Base-by-base conservation (phyloP, 768 basidiomycete genomes). In the Peribolospora baueri region DNA sequence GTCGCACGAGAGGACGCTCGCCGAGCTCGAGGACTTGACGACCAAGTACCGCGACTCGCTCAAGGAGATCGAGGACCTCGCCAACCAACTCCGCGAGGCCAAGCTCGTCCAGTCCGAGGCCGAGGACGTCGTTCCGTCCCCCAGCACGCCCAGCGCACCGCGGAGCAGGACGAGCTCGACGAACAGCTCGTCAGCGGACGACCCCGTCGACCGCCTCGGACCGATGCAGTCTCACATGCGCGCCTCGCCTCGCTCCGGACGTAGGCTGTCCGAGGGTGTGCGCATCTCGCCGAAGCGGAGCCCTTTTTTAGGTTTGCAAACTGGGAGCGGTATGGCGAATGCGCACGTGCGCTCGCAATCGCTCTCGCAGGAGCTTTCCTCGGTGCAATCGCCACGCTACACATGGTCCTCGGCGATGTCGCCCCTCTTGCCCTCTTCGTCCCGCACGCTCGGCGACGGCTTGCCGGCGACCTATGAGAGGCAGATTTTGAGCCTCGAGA, bases 331-430 rank as follows among this genome's bases (percentile, higher is more conserved):
- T 55, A 54, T 54, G 8, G 51, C 57, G 42, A 50, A 46, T 11
- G 86, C 85, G 78, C 77, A 80, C 61, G 85, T 83, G 72, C 84
- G 84, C 70, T 88, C 87, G 68, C 77, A 80, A 73, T 91, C 88
- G 74, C 79, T 91, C 63, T 90, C 88, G 73, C 88, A 95, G 87
- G 87, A 71, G 66, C 65, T 70, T 56, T 71, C 69, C 14, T 69
- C 62, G 63, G 67, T 67, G 65, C 66, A 63, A 54, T 65, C 63
- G 43, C 69, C 65, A 62, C 66, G 56, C 64, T 54, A 59, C 64
- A 52, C 53, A 54, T 57, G 55, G 48, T 53, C 54, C 54, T 6
- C 49, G 53, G 41, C 59, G 7, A 40, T 43, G 4, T 59, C 57
- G 48, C 60, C 50, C 50, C 50, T 51, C 37, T 38, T 85, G 75